Evolutionary conservation across 352 stramenopile genomes (phyloP), one percentile per base, ranked within the genome.

Genomic region (Globisporangium emineosum): DNA sequence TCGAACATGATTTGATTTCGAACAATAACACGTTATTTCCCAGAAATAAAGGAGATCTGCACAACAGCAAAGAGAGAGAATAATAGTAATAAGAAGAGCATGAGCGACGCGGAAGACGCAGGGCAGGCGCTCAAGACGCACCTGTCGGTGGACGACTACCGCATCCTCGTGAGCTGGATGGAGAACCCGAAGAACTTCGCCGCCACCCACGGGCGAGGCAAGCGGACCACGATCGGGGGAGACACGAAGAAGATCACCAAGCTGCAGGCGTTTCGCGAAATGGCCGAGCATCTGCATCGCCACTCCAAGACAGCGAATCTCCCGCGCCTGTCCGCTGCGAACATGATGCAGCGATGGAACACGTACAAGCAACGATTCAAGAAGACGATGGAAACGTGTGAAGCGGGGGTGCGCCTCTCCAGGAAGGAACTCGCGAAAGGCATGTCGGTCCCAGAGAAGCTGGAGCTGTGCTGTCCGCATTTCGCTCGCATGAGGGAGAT

Each of bases 141-240:
- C 32, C 10, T 69, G 6, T 56, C 47, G 15, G 17, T 21, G 12
- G 42, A 66, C 25, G 52, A 66, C 33, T 66, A 69, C 21, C 55
- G 42, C 27, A 23, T 69, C 51, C 17, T 72, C 10, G 57, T 72
- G 6, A 69, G 29, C 50, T 73, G 63, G 67, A 70, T 73, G 58
- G 63, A 73, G 35, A 51, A 67, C 7, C 30, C 37, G 23, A 21
- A 51, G 2, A 69, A 73, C n/a, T 69, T 68, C 12, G 2, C 49
- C 3, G 58, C 54, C 0, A 65, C 65, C 21, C 50, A 70, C 25
- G 47, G 55, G 5, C 62, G 27, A 12, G 40, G 40, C 9, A 49
- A 40, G 15, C 62, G 67, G 45, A 62, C 42, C 29, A 49, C 33
- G 1, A 58, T 65, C 15, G 64, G 54, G 2, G 42, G 50, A 12